Percentiles rank a stretch among this genome's conserved stretches.
Conservation (phyloP, 2,329 filamentous ascomycete genomes). For the Chaetothyriales sp. region DNA sequence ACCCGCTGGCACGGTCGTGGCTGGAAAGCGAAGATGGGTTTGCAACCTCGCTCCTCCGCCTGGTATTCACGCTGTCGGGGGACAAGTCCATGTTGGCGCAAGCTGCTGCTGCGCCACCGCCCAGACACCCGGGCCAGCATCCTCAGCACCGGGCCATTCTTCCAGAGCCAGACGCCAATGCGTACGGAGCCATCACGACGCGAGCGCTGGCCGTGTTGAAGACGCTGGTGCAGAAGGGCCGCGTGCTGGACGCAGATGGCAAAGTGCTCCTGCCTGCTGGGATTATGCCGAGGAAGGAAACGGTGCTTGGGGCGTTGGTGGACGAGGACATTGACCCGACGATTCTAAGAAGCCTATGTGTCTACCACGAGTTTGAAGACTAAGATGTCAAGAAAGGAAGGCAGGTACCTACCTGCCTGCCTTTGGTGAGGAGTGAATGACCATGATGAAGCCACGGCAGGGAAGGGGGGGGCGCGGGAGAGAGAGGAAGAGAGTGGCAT, state of each 20-base stretch:
- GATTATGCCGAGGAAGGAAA: constrained; percentile 53
- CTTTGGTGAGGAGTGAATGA: background rate
- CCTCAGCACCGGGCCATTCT: constrained; percentile 23
- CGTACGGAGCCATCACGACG: constrained; percentile 45
- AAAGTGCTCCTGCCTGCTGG: constrained; percentile 42
- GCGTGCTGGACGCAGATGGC: constrained; percentile 41
- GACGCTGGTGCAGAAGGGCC: constrained; percentile 52
- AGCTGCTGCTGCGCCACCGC: constrained; percentile 27
- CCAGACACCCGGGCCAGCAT: constrained; percentile 24
- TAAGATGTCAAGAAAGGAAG: constrained; percentile 1
- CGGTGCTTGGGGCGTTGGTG: constrained; percentile 52
- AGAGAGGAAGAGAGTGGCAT: background rate
- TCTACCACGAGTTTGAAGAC: constrained; percentile 44
- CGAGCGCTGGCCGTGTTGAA: constrained; percentile 56
- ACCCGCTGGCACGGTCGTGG: constrained; percentile 62
- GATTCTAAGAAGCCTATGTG: constrained; percentile 55
- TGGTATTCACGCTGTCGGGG: constrained; percentile 59
- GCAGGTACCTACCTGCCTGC: too few relatives aligned
- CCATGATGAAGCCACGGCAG: background rate
- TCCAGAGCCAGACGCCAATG: constrained; percentile 29
- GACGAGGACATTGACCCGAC: constrained; percentile 50
- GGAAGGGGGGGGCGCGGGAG: background rate
- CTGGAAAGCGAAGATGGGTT: constrained; percentile 73
- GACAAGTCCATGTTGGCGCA: constrained; percentile 31
- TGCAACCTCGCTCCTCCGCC: constrained; percentile 60